Conservation (phyloP, 2,329 filamentous ascomycete species). For the Colletotrichum caudatum region DNA sequence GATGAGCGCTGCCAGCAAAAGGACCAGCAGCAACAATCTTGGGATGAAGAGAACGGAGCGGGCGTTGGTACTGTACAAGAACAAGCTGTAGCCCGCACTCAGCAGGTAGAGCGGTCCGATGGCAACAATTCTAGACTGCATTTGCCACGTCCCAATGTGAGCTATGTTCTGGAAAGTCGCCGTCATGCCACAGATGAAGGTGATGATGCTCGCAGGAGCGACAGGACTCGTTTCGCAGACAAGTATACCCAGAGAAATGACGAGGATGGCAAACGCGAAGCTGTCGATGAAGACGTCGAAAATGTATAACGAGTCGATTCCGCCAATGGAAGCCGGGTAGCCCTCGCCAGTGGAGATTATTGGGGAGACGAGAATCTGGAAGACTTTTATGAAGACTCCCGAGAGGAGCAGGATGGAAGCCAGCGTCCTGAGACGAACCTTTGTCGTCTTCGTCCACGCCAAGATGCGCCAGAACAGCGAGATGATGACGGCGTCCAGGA, state of each 20-base stretch:
- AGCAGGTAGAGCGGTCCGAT: constrained; percentile 56
- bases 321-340: constrained; percentile 44
- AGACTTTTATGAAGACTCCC: constrained; percentile 52
- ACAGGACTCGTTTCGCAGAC: constrained; percentile 61
- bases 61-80: constrained; percentile 58
- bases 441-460: constrained; percentile 63
- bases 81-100: constrained; percentile 56
- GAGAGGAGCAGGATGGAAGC: constrained; percentile 57
- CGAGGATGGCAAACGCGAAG: constrained; percentile 57
- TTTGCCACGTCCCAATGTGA: constrained; percentile 60
- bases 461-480: constrained; percentile 65
- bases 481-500: constrained; percentile 60
- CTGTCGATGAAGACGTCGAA: constrained; percentile 64
- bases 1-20: constrained; percentile 55
- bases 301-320: constrained; percentile 59
- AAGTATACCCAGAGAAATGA: constrained; percentile 60
- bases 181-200: constrained; percentile 56
- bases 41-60: constrained; percentile 58
- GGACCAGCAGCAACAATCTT: constrained; percentile 54
- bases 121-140: constrained; percentile 52
- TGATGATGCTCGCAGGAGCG: constrained; percentile 56
- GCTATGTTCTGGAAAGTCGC: constrained; percentile 53
- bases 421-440: constrained; percentile 59
- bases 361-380: constrained; percentile 52
- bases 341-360: constrained; percentile 45